Evolutionary conservation across 768 basidiomycete genomes (phyloP).

Genomic region (Boletus pseudopeckii): DNA sequence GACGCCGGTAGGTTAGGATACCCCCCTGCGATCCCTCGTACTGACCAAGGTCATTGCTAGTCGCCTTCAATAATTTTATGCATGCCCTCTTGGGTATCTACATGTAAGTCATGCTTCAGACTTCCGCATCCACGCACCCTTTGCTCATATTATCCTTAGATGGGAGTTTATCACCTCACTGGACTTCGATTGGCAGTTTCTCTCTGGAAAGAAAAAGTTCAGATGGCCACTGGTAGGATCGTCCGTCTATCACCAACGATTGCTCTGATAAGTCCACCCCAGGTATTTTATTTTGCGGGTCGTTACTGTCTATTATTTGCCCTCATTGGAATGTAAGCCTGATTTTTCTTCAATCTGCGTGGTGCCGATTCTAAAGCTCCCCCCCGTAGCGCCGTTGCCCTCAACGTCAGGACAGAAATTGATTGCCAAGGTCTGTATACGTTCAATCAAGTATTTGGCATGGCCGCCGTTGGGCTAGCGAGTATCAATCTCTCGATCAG

Average conservation of each 20-base stretch:
- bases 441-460: slow-evolving; percentile 63
- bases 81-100: slow-evolving; percentile 60
- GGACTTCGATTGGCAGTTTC: slow-evolving; percentile 61
- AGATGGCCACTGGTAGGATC: slow-evolving; percentile 61
- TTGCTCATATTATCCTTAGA: slow-evolving; percentile 30
- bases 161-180: slow-evolving; percentile 68
- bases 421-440: slow-evolving; percentile 69
- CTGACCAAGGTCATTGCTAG: slow-evolving; percentile 14
- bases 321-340: slow-evolving; percentile 63
- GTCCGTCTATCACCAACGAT: neutral
- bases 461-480: slow-evolving; percentile 64
- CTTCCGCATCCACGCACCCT: slow-evolving; percentile 6
- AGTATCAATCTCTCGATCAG: slow-evolving; percentile 68
- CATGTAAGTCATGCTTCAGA: slow-evolving; percentile 39
- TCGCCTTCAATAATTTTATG: slow-evolving; percentile 49
- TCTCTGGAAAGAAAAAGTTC: slow-evolving; percentile 55
- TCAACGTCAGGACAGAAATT: slow-evolving; percentile 57
- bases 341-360: neutral
- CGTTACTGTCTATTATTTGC: slow-evolving; percentile 65
- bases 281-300: slow-evolving; percentile 70
- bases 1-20: slow-evolving; percentile 40
- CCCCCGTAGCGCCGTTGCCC: slow-evolving; percentile 45
- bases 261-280: neutral
- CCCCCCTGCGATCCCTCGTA: neutral
- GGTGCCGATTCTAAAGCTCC: neutral